phyloP scores from a whole-genome alignment of 2,329 filamentous ascomycete species.

The Nemania serpens region DNA sequence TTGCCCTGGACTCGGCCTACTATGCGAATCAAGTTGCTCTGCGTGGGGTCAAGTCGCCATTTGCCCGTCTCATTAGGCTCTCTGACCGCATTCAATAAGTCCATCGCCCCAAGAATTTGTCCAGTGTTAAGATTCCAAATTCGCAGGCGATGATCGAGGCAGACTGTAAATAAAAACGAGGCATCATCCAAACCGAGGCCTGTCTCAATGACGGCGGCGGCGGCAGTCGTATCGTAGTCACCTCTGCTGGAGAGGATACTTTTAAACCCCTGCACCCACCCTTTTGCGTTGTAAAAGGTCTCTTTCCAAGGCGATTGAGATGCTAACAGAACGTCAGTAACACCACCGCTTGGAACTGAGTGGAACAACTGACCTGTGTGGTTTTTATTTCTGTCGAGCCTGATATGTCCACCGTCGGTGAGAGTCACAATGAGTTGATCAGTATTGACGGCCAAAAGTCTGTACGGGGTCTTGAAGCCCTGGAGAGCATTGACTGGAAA shows the following conservation, averaged over 20 bases:
- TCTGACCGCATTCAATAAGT: slow-evolving; percentile 72
- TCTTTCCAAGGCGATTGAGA: slow-evolving; percentile 65
- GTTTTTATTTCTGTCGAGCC: slow-evolving; percentile 64
- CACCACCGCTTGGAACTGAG: neutral
- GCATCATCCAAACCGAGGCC: slow-evolving; percentile 54
- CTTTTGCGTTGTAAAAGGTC: slow-evolving; percentile 72
- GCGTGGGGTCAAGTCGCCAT: slow-evolving; percentile 78
- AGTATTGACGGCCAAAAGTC: slow-evolving; percentile 74
- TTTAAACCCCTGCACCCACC: slow-evolving; percentile 70
- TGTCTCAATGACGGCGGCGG: slow-evolving; percentile 64
- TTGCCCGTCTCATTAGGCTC: slow-evolving; percentile 72
- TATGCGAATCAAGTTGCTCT: slow-evolving; percentile 76
- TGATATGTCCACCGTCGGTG: slow-evolving; percentile 76
- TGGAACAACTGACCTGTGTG: slow-evolving; percentile 50
- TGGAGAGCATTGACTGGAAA: slow-evolving; percentile 71
- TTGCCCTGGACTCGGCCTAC: slow-evolving; percentile 61
- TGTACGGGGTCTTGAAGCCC: slow-evolving; percentile 77
- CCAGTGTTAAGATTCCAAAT: slow-evolving; percentile 89
- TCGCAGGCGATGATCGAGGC: slow-evolving; percentile 84
- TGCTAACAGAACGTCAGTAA: slow-evolving; percentile 38
- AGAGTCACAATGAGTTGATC: slow-evolving; percentile 80
- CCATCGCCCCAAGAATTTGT: slow-evolving; percentile 74
- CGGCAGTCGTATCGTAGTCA: slow-evolving; percentile 70
- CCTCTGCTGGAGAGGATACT: slow-evolving; percentile 66
- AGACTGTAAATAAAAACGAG: slow-evolving; percentile 75